Percentiles rank a stretch among this genome's conserved stretches.
Conservation (phyloP, 495 filamentous ascomycete genomes). For the Parmelia sp. region DNA sequence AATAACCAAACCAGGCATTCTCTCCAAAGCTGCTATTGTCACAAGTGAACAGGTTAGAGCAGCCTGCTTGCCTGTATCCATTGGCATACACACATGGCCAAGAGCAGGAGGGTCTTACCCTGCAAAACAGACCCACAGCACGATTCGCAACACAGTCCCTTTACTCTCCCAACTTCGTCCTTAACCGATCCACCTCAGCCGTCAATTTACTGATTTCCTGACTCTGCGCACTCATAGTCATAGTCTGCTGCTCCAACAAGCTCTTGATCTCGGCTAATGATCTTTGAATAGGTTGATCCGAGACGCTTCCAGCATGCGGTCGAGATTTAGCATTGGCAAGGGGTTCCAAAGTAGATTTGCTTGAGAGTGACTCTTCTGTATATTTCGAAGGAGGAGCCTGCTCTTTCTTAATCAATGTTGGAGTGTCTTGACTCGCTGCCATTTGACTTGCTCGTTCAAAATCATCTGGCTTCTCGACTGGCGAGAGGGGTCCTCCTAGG, state of each 20-base stretch:
- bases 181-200: conserved; percentile 63
- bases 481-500: conserved; percentile 18
- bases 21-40: not conserved
- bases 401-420: conserved; percentile 15
- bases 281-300: conserved; percentile 18
- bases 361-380: conserved; percentile 12
- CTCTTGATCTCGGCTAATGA: conserved; percentile 57
- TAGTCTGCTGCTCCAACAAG: conserved; percentile 55
- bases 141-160: not conserved
- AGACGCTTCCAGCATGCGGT: conserved; percentile 3
- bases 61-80: not conserved
- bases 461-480: conserved; percentile 21
- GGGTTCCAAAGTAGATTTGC: conserved; percentile 10
- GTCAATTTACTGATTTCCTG: conserved; percentile 60
- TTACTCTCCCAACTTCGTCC: conserved; percentile 41
- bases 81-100: not conserved
- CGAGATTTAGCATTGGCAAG: conserved; percentile 8
- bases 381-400: conserved; percentile 13
- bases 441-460: conserved; percentile 20
- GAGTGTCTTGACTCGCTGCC: conserved; percentile 16
- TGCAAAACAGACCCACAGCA: not conserved
- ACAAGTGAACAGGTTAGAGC: not conserved
- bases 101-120: not conserved
- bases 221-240: conserved; percentile 52
- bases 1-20: not conserved